Evolutionary conservation across 2,329 filamentous ascomycete species (phyloP).

Genomic region (Lizonia empirigonia): DNA sequence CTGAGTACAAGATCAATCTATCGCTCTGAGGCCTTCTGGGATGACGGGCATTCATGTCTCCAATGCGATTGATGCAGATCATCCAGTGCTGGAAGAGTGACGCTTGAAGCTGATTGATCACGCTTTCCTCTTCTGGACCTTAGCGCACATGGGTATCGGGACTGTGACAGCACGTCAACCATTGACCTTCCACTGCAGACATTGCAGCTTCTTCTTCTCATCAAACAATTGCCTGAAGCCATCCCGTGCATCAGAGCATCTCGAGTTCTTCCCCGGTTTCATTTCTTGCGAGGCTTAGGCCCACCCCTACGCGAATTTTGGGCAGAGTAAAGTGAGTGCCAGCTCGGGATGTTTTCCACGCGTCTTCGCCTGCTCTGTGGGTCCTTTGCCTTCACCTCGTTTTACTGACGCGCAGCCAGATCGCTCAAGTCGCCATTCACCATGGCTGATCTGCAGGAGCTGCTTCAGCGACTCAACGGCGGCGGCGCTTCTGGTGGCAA

Average conservation of each 20-base stretch:
- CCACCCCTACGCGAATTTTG: conserved; percentile 32
- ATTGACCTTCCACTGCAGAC: conserved; percentile 16
- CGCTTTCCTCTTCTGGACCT: conserved; percentile 2
- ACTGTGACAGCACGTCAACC: conserved; percentile 6
- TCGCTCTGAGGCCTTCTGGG: too few relatives aligned
- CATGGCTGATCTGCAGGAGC: conserved; percentile 54
- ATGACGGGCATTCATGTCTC: too few relatives aligned
- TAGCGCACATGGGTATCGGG: conserved; percentile 8
- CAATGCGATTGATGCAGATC: too few relatives aligned
- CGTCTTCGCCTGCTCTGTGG: conserved; percentile 14
- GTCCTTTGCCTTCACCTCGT: conserved; percentile 15
- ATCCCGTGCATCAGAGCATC: conserved; percentile 16
- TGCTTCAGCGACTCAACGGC: conserved; percentile 52
- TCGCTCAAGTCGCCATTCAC: conserved; percentile 28
- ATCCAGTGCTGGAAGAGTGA: conserved; percentile 3
- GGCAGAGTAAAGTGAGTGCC: conserved; percentile 38
- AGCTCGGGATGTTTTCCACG: not conserved
- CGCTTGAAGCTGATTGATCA: conserved; percentile 3
- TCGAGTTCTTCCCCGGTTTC: not conserved
- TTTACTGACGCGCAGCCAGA: conserved; percentile 25
- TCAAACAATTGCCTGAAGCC: conserved; percentile 15
- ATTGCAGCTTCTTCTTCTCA: conserved; percentile 10
- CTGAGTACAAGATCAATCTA: too few relatives aligned
- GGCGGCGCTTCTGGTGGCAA: conserved; percentile 33
- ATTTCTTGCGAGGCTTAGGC: conserved; percentile 11